These are phyloP conservation scores for Rhizophora apiculata DNA, from an alignment of 345 rosid genomes.

Conservation along the genomic window DNA sequence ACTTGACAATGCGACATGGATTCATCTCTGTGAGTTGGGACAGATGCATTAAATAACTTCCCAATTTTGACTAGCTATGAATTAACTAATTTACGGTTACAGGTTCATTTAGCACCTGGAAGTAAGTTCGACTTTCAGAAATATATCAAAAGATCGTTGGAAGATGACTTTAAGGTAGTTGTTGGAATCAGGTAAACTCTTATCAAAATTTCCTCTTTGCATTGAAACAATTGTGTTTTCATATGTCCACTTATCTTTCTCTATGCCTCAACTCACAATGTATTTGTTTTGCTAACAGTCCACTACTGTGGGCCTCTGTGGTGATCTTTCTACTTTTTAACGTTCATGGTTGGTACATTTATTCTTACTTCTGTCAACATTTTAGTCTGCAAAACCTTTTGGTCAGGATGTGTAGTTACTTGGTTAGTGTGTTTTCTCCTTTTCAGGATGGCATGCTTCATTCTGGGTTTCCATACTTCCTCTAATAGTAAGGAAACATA, in stretches of 20 bases:
- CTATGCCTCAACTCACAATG: conserved; percentile 6
- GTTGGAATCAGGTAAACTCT: conserved; percentile 76
- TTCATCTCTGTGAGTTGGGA: conserved; percentile 60
- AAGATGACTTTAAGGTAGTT: conserved; percentile 93
- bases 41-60: not conserved
- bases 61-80: not conserved
- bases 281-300: conserved; percentile 44
- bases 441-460: conserved; percentile 72
- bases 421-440: not conserved
- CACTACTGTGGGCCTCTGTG: conserved; percentile 72
- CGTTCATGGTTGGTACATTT: conserved; percentile 57
- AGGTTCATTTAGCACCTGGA: conserved; percentile 93
- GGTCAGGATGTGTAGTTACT: not conserved
- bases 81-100: conserved; percentile 9
- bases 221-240: not conserved
- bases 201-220: not conserved
- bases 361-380: not conserved
- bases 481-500: conserved; percentile 53
- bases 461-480: conserved; percentile 62
- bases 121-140: conserved; percentile 86
- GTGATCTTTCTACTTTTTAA: conserved; percentile 66
- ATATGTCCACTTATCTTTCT: not conserved
- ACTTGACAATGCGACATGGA: conserved; percentile 87
- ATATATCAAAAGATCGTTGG: conserved; percentile 81
- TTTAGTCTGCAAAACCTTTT: conserved; percentile 3